Evolutionary conservation across 192 early-diverging fungal genomes (phyloP).

Genomic region (Ambispora gerdemannii): DNA sequence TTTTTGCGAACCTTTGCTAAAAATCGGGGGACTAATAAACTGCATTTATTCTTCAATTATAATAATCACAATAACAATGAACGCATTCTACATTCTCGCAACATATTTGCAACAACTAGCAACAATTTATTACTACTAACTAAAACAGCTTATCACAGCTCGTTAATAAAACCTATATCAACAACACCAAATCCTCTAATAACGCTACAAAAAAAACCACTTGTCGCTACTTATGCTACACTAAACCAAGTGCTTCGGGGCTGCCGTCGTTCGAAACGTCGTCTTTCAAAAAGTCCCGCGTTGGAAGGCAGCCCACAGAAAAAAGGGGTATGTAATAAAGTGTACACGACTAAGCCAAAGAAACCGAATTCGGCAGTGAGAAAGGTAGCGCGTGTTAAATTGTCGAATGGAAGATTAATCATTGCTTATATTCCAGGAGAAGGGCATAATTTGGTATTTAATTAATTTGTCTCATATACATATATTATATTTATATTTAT

Average conservation of each 20-base stretch:
- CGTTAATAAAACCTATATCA: too few relatives aligned
- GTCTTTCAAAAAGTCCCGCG: conserved; percentile 73
- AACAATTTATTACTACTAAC: too few relatives aligned
- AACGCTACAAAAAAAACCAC: too few relatives aligned
- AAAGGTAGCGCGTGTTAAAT: conserved; percentile 86
- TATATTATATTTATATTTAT: background rate
- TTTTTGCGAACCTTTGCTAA: too few relatives aligned
- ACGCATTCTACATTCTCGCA: too few relatives aligned
- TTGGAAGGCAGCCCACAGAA: conserved; percentile 85
- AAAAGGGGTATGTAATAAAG: conserved; percentile 93
- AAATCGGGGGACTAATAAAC: too few relatives aligned
- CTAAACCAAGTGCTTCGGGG: conserved; percentile 92
- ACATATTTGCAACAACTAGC: too few relatives aligned
- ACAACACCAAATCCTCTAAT: too few relatives aligned
- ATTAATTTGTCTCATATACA: background rate
- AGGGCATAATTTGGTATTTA: conserved; percentile 82
- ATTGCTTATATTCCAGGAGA: conserved; percentile 98
- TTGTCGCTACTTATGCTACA: conserved; percentile 61
- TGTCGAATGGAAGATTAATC: conserved; percentile 90
- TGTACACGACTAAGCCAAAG: conserved; percentile 94
- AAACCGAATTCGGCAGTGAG: conserved; percentile 98
- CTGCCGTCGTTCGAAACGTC: conserved; percentile 66
- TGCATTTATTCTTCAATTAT: too few relatives aligned
- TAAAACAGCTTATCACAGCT: too few relatives aligned
- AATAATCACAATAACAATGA: too few relatives aligned